A percentile compares a stretch with the other conserved stretches of the same genome.
These are phyloP conservation scores for Globisporangium yorkense DNA, from an alignment of 352 stramenopile species.

Conservation along the genomic window DNA sequence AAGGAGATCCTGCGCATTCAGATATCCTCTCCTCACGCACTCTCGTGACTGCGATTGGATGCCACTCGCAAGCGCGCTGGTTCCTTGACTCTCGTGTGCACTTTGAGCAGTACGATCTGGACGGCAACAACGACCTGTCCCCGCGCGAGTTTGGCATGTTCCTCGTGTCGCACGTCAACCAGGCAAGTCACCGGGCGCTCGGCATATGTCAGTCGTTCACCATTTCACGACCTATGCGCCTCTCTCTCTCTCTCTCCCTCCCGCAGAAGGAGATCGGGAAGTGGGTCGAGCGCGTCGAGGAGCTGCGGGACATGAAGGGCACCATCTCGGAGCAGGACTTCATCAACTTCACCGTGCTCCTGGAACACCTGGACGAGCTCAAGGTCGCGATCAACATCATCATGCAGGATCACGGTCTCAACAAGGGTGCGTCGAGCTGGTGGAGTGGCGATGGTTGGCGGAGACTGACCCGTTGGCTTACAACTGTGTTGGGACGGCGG, in stretches of 20 bases:
- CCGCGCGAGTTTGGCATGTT: constrained; percentile 86
- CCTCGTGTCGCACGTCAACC: constrained; percentile 78
- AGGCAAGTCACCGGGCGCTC: constrained; percentile 23
- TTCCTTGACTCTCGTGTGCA: constrained; percentile 49
- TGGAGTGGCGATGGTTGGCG: not conserved
- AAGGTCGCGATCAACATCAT: constrained; percentile 82
- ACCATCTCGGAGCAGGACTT: constrained; percentile 76
- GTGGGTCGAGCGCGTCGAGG: constrained; percentile 81
- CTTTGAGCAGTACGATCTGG: constrained; percentile 88
- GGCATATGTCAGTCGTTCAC: too few relatives aligned
- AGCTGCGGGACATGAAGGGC: constrained; percentile 47
- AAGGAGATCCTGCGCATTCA: constrained; percentile 86
- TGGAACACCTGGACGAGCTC: constrained; percentile 80
- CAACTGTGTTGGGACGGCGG: too few relatives aligned
- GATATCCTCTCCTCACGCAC: constrained; percentile 51
- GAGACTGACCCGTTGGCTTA: too few relatives aligned
- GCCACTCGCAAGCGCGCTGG: not conserved
- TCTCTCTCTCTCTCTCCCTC: not conserved
- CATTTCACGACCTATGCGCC: too few relatives aligned
- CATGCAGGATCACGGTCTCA: constrained; percentile 72
- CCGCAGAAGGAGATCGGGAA: constrained; percentile 61
- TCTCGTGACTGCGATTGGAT: not conserved
- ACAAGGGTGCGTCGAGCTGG: constrained; percentile 48
- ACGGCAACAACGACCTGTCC: constrained; percentile 74
- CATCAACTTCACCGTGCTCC: constrained; percentile 75